A percentile compares a stretch with the other conserved stretches of the same genome.
phyloP scores from a whole-genome alignment of 2,329 filamentous ascomycete species.

The Gyromitra esculenta region DNA sequence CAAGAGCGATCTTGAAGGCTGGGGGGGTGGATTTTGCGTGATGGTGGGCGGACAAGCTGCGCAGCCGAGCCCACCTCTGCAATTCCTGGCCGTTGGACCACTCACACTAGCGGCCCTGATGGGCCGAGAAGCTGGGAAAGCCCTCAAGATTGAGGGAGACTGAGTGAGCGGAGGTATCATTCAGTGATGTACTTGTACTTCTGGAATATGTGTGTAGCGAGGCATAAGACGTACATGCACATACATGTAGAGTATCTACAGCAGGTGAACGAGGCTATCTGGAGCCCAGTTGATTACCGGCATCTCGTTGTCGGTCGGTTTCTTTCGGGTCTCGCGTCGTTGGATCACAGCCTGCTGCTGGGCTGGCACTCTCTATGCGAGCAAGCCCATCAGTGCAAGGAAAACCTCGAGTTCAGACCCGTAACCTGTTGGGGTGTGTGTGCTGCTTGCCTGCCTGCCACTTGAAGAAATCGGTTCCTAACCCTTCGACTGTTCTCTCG shows the following conservation, averaged over 20 bases:
- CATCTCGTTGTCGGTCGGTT: slow-evolving; percentile 15
- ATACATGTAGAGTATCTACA: background rate
- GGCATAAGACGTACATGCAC: background rate
- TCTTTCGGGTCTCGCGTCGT: slow-evolving; percentile 16
- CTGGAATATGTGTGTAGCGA: background rate
- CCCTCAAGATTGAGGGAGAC: slow-evolving; percentile 12
- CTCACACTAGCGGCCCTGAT: slow-evolving; percentile 23
- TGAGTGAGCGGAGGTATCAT: slow-evolving; percentile 13
- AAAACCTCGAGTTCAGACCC: slow-evolving; percentile 25
- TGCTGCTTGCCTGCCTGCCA: slow-evolving; percentile 14
- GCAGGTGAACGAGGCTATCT: slow-evolving; percentile 6
- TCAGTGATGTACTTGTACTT: slow-evolving; percentile 7
- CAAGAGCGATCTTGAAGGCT: slow-evolving; percentile 18
- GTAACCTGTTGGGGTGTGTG: slow-evolving; percentile 31
- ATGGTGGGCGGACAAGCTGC: slow-evolving; percentile 16
- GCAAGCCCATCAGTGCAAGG: background rate
- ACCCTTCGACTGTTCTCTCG: slow-evolving; percentile 27
- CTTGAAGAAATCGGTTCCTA: slow-evolving; percentile 27
- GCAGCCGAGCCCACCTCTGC: slow-evolving; percentile 26
- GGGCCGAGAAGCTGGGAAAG: background rate
- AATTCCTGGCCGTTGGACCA: slow-evolving; percentile 13
- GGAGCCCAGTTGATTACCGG: background rate
- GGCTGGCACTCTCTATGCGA: slow-evolving; percentile 11
- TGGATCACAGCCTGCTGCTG: slow-evolving; percentile 5
- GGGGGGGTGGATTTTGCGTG: background rate